Conservation (phyloP, 768 basidiomycete species). For the Harrya chromipes region DNA sequence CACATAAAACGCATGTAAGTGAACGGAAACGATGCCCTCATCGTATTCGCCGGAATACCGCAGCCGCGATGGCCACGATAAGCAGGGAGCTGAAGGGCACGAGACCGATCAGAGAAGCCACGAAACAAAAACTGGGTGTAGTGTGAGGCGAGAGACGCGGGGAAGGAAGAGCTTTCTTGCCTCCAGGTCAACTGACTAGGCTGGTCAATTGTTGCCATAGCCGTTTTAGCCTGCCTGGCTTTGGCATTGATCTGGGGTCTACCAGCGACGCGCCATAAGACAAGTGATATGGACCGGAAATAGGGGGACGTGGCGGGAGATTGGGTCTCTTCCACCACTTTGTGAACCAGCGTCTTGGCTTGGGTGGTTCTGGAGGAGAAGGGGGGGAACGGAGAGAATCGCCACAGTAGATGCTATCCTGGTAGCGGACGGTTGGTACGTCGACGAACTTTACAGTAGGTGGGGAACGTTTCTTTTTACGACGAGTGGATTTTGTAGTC, state of each 20-base stretch:
- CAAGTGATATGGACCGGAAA: conserved; percentile 32
- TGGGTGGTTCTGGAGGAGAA: conserved; percentile 3
- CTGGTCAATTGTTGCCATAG: conserved; percentile 27
- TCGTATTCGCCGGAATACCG: not conserved
- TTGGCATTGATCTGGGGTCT: conserved; percentile 21
- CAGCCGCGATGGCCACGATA: not conserved
- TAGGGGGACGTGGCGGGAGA: conserved; percentile 25
- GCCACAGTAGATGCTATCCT: conserved; percentile 12
- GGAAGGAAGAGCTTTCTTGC: not conserved
- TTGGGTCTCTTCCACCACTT: conserved; percentile 26
- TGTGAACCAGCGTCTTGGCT: conserved; percentile 21
- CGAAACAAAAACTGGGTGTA: not conserved
- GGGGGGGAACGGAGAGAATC: conserved; percentile 15
- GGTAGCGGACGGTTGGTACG: conserved; percentile 57
- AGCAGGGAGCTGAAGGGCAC: not conserved
- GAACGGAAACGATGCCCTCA: not conserved
- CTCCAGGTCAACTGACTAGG: conserved; percentile 15
- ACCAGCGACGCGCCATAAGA: conserved; percentile 32
- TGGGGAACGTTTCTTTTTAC: conserved; percentile 32
- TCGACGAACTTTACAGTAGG: conserved; percentile 70
- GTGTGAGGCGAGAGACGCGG: not conserved
- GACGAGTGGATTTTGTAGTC: conserved; percentile 23
- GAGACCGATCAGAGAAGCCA: not conserved
- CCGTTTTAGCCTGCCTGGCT: conserved; percentile 25
- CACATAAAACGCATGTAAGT: conserved; percentile 14